Evolutionary conservation across 192 early-diverging fungal species (phyloP).

Genomic region (Coemansia sp.): DNA sequence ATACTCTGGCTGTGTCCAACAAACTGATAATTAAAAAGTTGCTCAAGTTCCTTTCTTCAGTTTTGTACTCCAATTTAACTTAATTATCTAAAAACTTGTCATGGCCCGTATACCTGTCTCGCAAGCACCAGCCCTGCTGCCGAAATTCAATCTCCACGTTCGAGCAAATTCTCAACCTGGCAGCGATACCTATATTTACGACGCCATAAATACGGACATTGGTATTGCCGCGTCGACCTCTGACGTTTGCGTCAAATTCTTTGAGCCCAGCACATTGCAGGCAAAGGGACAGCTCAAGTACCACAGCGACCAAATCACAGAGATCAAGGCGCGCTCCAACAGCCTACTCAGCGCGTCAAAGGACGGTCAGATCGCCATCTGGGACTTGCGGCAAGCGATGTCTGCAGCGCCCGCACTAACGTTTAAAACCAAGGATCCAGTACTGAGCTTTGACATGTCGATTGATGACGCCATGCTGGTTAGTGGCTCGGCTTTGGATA

Average conservation of each 20-base stretch:
- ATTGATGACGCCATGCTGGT: conserved; percentile 32
- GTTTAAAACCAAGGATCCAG: conserved; percentile 45
- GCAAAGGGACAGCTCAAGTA: conserved; percentile 54
- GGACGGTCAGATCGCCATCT: conserved; percentile 64
- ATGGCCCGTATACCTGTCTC: conserved; percentile 46
- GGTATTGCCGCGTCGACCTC: conserved; percentile 59
- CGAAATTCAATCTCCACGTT: conserved; percentile 19
- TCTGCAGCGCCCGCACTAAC: conserved; percentile 19
- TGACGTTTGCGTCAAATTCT: conserved; percentile 65
- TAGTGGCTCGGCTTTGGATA: conserved; percentile 36
- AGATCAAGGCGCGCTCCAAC: conserved; percentile 58
- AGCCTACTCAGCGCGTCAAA: conserved; percentile 65
- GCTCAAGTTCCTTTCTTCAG: not conserved
- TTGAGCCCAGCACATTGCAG: conserved; percentile 57
- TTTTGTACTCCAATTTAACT: not conserved
- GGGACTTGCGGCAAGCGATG: conserved; percentile 65
- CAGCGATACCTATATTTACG: conserved; percentile 43
- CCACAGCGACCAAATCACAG: conserved; percentile 65
- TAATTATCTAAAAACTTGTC: not conserved
- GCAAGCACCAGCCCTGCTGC: conserved; percentile 36
- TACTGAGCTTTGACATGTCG: conserved; percentile 59
- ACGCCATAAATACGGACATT: conserved; percentile 22
- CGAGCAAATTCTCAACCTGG: conserved; percentile 12
- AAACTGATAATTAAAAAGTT: not conserved
- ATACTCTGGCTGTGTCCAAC: not conserved